phyloP scores from a whole-genome alignment of 345 rosid genomes.

The Heritiera littoralis region DNA sequence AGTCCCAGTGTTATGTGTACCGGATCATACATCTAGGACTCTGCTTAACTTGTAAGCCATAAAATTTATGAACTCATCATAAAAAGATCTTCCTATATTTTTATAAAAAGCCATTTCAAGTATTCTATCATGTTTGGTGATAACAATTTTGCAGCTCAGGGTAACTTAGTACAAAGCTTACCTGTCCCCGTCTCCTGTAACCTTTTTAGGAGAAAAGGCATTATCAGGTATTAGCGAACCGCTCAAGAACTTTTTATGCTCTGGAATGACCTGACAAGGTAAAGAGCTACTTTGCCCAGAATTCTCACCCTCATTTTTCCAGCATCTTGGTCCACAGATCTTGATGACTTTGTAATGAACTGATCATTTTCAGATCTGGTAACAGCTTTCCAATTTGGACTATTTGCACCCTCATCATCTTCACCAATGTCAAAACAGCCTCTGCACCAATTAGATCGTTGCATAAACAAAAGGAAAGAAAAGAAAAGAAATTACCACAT shows the following conservation, averaged over 20 bases:
- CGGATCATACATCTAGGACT: constrained; percentile 1
- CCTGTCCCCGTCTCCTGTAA: constrained; percentile 63
- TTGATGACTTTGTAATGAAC: constrained; percentile 40
- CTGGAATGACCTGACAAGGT: constrained; percentile 46
- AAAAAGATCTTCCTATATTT: background rate
- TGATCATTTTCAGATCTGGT: constrained; percentile 47
- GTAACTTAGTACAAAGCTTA: constrained; percentile 30
- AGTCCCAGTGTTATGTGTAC: background rate
- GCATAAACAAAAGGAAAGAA: background rate
- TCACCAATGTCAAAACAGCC: constrained; percentile 82
- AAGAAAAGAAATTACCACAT: background rate
- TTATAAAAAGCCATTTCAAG: background rate
- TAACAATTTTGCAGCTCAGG: background rate
- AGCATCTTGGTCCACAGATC: constrained; percentile 39
- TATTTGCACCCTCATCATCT: constrained; percentile 58
- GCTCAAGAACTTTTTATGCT: constrained; percentile 55
- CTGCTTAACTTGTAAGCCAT: background rate
- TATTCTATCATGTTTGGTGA: background rate
- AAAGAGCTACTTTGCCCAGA: constrained; percentile 46
- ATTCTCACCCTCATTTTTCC: constrained; percentile 53
- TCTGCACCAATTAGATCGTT: constrained; percentile 49
- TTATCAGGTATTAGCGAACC: constrained; percentile 60
- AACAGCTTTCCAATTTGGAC: constrained; percentile 57
- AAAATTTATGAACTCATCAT: background rate
- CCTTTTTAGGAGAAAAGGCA: constrained; percentile 54